These are phyloP conservation scores for Xerocomellus amylosporus DNA, from an alignment of 768 basidiomycete species.

Conservation along the genomic window DNA sequence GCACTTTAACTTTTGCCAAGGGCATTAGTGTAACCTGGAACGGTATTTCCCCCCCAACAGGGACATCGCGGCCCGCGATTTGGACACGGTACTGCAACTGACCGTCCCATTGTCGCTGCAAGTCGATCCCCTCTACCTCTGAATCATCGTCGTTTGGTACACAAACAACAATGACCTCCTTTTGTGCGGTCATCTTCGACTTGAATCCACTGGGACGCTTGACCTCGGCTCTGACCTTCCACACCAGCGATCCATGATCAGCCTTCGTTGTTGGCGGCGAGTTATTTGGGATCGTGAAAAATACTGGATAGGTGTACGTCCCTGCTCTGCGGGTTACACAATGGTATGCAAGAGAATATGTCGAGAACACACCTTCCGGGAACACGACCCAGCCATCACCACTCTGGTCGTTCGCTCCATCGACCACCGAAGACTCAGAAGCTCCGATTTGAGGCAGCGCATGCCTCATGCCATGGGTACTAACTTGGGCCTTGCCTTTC, in stretches of 20 bases:
- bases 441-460: slow-evolving; percentile 29
- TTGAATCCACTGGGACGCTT: slow-evolving; percentile 81
- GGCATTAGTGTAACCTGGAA: slow-evolving; percentile 81
- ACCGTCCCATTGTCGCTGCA: slow-evolving; percentile 89
- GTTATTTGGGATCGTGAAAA: slow-evolving; percentile 78
- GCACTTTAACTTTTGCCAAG: slow-evolving; percentile 76
- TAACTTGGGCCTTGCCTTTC: slow-evolving; percentile 28
- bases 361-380: slow-evolving; percentile 59
- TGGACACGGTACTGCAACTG: slow-evolving; percentile 81
- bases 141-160: slow-evolving; percentile 46
- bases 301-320: slow-evolving; percentile 91
- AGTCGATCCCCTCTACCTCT: slow-evolving; percentile 72
- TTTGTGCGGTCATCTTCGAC: slow-evolving; percentile 60
- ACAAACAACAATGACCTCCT: slow-evolving; percentile 74
- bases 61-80: slow-evolving; percentile 70
- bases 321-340: slow-evolving; percentile 63
- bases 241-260: slow-evolving; percentile 72
- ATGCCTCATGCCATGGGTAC: neutral
- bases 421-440: slow-evolving; percentile 25
- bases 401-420: slow-evolving; percentile 29
- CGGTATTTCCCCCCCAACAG: slow-evolving; percentile 80
- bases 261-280: slow-evolving; percentile 76
- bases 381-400: slow-evolving; percentile 81
- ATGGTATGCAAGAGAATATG: neutral
- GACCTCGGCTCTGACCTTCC: slow-evolving; percentile 78